Evolutionary conservation across 805 yeast genomes (phyloP), one percentile per base, ranked within the genome.

Genomic region (Spathaspora girioi): DNA sequence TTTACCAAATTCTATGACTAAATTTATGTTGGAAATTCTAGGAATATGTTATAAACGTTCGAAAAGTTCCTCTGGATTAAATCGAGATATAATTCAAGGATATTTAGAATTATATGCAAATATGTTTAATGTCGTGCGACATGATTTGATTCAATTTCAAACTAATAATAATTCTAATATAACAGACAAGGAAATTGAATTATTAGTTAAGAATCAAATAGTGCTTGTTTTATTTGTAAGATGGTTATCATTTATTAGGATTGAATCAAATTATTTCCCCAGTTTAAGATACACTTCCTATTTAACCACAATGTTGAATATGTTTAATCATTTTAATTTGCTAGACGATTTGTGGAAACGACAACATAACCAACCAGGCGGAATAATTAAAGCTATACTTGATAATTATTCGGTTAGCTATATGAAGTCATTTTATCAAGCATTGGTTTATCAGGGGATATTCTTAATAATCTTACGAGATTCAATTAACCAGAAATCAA

Each of bases 231-330:
- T 58, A 15, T 57, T 60, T 49, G 51, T 61, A 8, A 55, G 64
- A 45, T 66, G 70, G 70, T 53, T 67, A 19, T 57, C 63, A 14
- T 61, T 68, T 45, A 53, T 66, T 11, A 57, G 61, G 38, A 50
- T 66, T 12, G 73, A 67, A 50, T 46, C 56, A 2, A 57, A 54
- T 15, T 63, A 68, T 54, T 68, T 65, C 48, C 69, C 73, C 0
- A 56, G 66, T 12, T 56, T 68, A 42, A 47, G 70, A 29, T 66
- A 58, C 48, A 50, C 63, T 3, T 56, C 65, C 18, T 67, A 62
- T 53, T 26, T 63, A n/a, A 63, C 71, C 12, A 38, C 65, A 2
- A 60, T 68, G 56, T 15, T 61, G 18, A 54, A 59, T 29, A 18
- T 59, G 19, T 64, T 64, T 47, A 67, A 67, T 50, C 64, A 59